phyloP scores from a whole-genome alignment of 108 stramenopile species.

The Pelagomonas calceolata region DNA sequence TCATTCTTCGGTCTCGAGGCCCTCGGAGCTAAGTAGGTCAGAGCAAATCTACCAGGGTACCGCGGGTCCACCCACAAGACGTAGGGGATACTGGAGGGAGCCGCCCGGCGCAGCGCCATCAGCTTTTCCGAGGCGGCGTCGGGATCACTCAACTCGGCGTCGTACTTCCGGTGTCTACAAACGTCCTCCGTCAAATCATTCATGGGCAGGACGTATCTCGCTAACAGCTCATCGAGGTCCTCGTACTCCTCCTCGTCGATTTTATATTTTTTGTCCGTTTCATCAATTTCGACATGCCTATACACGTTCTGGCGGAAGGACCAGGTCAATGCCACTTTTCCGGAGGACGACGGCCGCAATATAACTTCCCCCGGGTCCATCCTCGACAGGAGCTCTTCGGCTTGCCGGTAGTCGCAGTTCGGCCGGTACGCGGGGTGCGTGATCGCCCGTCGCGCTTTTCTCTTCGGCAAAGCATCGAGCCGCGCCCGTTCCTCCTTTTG shows the following conservation, averaged over 20 bases:
- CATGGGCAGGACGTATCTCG: conserved; percentile 18
- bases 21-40: neutral
- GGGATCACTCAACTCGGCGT: neutral
- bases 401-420: conserved; percentile 19
- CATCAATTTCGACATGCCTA: conserved; percentile 25
- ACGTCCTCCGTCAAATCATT: conserved; percentile 10
- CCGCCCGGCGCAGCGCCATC: neutral
- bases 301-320: conserved; percentile 22
- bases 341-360: conserved; percentile 25
- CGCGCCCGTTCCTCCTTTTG: neutral
- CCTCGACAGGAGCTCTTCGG: conserved; percentile 16
- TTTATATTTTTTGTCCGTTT: neutral
- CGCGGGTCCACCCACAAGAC: neutral
- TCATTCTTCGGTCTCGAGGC: neutral
- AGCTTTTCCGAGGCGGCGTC: neutral
- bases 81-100: neutral
- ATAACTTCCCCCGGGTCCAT: conserved; percentile 18
- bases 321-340: conserved; percentile 24
- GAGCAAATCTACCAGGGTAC: neutral
- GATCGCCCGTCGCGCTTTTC: conserved; percentile 10
- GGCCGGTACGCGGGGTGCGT: conserved; percentile 21
- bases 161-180: neutral
- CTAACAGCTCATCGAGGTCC: conserved; percentile 21
- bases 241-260: conserved; percentile 17
- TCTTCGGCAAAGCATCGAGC: neutral